Conservation (phyloP, 495 filamentous ascomycete genomes). For the Copromyces sp. region DNA sequence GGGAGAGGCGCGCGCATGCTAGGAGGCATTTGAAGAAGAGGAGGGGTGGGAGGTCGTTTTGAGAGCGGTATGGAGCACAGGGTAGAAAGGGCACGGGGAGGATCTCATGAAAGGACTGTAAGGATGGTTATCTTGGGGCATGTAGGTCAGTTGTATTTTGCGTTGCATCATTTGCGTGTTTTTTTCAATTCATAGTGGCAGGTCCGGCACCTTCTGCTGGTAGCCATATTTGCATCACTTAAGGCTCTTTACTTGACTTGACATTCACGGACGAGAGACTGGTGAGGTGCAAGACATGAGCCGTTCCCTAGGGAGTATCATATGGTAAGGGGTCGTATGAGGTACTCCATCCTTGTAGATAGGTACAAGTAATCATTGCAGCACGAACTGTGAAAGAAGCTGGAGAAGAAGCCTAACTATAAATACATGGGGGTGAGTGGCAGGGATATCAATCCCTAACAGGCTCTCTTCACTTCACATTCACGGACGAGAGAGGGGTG, state of each 20-base stretch:
- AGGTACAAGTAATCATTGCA: no score
- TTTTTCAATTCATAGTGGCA: neutral
- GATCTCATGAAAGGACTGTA: accelerated
- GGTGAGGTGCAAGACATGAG: neutral
- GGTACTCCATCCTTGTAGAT: no score
- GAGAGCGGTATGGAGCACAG: neutral
- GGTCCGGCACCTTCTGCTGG: neutral
- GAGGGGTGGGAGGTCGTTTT: neutral
- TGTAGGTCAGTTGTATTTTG: neutral
- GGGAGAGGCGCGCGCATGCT: neutral
- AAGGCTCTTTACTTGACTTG: neutral
- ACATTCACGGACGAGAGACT: neutral
- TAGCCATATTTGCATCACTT: neutral
- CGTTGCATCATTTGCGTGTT: neutral
- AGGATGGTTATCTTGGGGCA: neutral
- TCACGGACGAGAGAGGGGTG: no score
- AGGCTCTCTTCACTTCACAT: no score
- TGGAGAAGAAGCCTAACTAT: no score
- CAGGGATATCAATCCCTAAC: no score
- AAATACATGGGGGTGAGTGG: no score
- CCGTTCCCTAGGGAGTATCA: no score
- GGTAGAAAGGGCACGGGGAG: neutral
- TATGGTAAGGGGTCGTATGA: no score
- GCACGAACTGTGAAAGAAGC: no score
- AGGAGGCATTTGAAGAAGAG: neutral